Evolutionary conservation across 1,139 yeast genomes (phyloP).

Genomic region (Debaryomyces sp.): DNA sequence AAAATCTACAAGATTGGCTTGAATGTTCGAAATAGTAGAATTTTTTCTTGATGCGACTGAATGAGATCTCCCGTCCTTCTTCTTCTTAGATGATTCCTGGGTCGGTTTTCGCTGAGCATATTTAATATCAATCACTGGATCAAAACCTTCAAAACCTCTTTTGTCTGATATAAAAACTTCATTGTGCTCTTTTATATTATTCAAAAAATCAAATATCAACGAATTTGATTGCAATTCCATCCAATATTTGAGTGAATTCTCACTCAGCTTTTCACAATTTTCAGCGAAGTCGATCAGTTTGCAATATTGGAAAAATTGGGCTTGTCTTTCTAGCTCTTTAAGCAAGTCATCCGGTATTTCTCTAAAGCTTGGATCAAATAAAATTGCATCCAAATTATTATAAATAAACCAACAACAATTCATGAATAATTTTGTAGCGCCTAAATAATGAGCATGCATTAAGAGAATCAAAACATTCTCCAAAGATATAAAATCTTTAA

Average conservation of each 20-base stretch:
- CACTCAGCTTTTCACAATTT: conserved; percentile 19
- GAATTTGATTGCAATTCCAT: conserved; percentile 25
- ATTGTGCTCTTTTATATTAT: conserved; percentile 44
- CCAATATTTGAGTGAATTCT: conserved; percentile 17
- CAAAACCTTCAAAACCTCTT: conserved; percentile 42
- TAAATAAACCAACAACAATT: conserved; percentile 71
- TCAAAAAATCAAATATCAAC: conserved; percentile 32
- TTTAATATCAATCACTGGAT: conserved; percentile 51
- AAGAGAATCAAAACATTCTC: conserved; percentile 65
- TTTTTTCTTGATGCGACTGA: conserved; percentile 29
- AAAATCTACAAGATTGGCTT: conserved; percentile 19
- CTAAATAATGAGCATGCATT: conserved; percentile 52
- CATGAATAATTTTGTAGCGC: conserved; percentile 57
- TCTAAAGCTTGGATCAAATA: conserved; percentile 49
- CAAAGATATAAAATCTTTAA: conserved; percentile 59
- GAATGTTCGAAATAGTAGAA: conserved; percentile 22
- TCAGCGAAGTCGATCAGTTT: conserved; percentile 25
- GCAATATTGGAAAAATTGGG: conserved; percentile 32
- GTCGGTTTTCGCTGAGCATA: conserved; percentile 13
- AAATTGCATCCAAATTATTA: conserved; percentile 63
- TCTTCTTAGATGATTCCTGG: conserved; percentile 3
- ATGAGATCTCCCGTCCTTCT: conserved; percentile 11
- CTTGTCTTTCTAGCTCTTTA: conserved; percentile 30
- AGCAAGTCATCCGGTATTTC: conserved; percentile 33
- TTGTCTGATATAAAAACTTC: conserved; percentile 52